These are phyloP conservation scores for Ramichloridium luteum DNA, from an alignment of 2,329 filamentous ascomycete species.

Conservation along the genomic window DNA sequence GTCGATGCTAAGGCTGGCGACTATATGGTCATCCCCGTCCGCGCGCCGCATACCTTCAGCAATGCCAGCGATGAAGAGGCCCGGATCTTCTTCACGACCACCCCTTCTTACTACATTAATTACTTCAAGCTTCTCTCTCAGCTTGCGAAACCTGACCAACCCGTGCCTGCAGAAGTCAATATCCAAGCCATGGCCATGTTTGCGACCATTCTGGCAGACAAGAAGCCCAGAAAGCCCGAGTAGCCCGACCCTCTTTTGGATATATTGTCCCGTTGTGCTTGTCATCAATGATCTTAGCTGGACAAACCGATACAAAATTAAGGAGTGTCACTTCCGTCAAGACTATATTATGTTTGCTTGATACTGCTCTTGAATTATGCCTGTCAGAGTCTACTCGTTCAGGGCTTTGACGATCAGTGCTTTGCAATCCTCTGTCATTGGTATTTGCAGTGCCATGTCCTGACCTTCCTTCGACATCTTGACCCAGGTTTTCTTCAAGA, in stretches of 20 bases:
- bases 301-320: too few relatives aligned
- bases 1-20: slow-evolving; percentile 41
- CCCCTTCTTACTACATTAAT: slow-evolving; percentile 45
- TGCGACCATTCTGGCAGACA: slow-evolving; percentile 37
- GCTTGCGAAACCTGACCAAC: slow-evolving; percentile 33
- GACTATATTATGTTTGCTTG: too few relatives aligned
- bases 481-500: slow-evolving; percentile 61
- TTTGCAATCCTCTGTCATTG: slow-evolving; percentile 51
- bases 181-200: slow-evolving; percentile 38
- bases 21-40: slow-evolving; percentile 43
- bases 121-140: slow-evolving; percentile 43
- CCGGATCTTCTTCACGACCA: slow-evolving; percentile 46
- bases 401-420: slow-evolving; percentile 53
- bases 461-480: slow-evolving; percentile 58
- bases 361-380: neutral
- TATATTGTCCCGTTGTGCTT: too few relatives aligned
- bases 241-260: too few relatives aligned
- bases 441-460: slow-evolving; percentile 52
- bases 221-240: slow-evolving; percentile 24
- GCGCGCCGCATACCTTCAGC: slow-evolving; percentile 44
- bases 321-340: too few relatives aligned
- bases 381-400: slow-evolving; percentile 15
- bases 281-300: too few relatives aligned
- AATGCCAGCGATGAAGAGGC: slow-evolving; percentile 44
- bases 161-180: slow-evolving; percentile 38